Percentiles rank a stretch among this genome's conserved stretches.
These are phyloP conservation scores for Musa schizocarpa DNA, from an alignment of 176 grass and related monocot species.

Conservation along the genomic window DNA sequence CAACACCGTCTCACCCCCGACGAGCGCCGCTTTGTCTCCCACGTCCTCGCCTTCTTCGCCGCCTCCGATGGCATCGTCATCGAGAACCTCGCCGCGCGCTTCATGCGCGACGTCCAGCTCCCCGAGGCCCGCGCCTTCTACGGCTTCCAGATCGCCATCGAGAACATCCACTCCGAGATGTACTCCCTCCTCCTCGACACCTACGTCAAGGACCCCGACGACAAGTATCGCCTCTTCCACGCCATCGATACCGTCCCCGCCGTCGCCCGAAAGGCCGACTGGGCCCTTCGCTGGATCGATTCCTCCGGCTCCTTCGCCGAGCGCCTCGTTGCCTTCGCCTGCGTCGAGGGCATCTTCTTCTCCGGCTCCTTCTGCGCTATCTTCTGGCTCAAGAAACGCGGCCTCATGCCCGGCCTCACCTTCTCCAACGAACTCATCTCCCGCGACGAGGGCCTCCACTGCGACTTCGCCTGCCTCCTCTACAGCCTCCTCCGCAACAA, in stretches of 20 bases:
- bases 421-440: not conserved
- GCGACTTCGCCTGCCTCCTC: not conserved
- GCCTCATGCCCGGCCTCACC: not conserved
- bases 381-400: not conserved
- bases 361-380: not conserved
- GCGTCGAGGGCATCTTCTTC: not conserved
- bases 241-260: not conserved
- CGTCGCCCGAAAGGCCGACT: not conserved
- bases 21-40: not conserved
- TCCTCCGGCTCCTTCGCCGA: not conserved
- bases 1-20: not conserved
- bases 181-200: conserved; percentile 41
- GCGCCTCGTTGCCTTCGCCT: not conserved
- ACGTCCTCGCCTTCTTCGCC: not conserved
- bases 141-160: conserved; percentile 86
- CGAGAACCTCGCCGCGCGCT: conserved; percentile 63
- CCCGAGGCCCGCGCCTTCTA: conserved; percentile 76
- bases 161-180: conserved; percentile 96
- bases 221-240: not conserved
- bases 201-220: not conserved
- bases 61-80: conserved; percentile 73
- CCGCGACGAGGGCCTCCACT: not conserved
- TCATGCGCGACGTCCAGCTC: conserved; percentile 80
- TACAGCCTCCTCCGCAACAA: no score
- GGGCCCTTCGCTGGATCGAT: not conserved